phyloP scores from a whole-genome alignment of 331 rosid genomes.

The Quercus lobata region DNA sequence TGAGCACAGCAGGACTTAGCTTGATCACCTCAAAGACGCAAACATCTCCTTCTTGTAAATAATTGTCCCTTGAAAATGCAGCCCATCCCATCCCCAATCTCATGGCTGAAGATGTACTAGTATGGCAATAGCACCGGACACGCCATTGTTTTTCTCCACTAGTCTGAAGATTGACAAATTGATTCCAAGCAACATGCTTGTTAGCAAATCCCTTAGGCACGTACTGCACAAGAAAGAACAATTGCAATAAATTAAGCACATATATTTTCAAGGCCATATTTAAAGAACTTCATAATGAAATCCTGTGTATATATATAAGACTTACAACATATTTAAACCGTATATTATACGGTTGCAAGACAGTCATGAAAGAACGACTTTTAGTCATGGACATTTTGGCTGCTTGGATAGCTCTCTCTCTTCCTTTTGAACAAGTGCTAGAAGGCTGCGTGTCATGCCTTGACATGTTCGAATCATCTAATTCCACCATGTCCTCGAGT shows the following conservation, averaged over 20 bases:
- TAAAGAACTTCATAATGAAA: too few species aligned
- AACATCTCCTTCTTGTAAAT: constrained; percentile 4
- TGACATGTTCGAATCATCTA: too few species aligned
- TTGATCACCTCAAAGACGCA: constrained; percentile 20
- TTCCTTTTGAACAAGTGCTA: background rate
- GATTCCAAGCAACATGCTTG: background rate
- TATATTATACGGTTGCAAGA: background rate
- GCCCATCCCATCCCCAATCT: background rate
- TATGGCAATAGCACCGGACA: background rate
- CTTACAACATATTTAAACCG: background rate
- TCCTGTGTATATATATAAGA: background rate
- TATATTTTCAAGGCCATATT: too few species aligned
- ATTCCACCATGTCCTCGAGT: too few species aligned
- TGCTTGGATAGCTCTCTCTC: background rate
- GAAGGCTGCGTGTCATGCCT: too few species aligned
- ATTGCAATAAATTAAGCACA: background rate
- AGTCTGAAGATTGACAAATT: background rate
- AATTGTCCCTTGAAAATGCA: background rate
- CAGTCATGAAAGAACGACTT: constrained; percentile 19
- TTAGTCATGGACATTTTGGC: background rate
- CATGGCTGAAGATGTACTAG: rapidly evolving
- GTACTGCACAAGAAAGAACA: background rate
- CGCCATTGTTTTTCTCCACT: background rate
- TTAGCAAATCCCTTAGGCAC: background rate
- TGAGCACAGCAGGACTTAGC: background rate